Conservation (phyloP, 202 grass and related monocot species). For the Zoysia matrella region DNA sequence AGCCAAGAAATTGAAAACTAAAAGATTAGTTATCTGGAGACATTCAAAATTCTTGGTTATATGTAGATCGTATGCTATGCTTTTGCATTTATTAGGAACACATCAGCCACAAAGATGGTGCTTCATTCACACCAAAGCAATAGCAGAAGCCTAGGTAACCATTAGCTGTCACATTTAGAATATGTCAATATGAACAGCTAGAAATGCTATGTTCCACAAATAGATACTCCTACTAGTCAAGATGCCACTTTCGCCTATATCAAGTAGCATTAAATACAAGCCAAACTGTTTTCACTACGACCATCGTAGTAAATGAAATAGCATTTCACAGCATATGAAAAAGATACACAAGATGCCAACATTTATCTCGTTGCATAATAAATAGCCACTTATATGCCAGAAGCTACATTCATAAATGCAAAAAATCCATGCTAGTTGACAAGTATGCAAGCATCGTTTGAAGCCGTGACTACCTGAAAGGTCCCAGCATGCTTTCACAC, state of each 20-base stretch:
- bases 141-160: not conserved
- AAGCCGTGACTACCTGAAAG: not conserved
- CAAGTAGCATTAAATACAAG: not conserved
- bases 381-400: not conserved
- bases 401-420: slow-evolving; percentile 27
- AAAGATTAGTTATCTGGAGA: slow-evolving; percentile 9
- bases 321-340: not conserved
- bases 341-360: not conserved
- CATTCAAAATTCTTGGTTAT: too few species aligned
- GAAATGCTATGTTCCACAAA: not conserved
- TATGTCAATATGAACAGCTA: not conserved
- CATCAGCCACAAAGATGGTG: not conserved
- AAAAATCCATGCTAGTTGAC: not conserved
- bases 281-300: not conserved
- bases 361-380: slow-evolving; percentile 9
- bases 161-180: slow-evolving; percentile 34
- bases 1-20: slow-evolving; percentile 14
- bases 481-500: too few species aligned
- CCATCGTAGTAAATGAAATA: slow-evolving; percentile 11
- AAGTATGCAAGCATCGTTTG: not conserved
- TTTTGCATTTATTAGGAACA: slow-evolving; percentile 8
- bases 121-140: slow-evolving; percentile 23
- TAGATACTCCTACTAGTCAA: too few species aligned
- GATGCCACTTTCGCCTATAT: not conserved
- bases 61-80: not conserved